Base-by-base conservation (phyloP, 2,329 filamentous ascomycete species). In the Colletotrichum destructivum region DNA sequence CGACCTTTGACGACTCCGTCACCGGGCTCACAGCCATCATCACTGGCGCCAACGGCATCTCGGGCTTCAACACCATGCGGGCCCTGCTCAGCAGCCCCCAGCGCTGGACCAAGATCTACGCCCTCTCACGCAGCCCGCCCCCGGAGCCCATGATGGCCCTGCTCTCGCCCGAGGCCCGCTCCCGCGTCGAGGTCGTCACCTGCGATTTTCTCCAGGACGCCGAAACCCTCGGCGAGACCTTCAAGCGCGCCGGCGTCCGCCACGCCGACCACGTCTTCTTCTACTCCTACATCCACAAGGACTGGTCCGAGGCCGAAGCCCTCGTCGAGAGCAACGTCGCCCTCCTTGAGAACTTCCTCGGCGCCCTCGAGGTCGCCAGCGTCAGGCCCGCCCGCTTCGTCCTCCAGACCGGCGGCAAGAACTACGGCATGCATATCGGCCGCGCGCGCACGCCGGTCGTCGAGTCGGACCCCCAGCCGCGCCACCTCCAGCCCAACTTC, bases 391-490 rank as follows among this genome's bases (percentile, higher is more conserved):
- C 44, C 35, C 49, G 60, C 40, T 65, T 60, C 42, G 42, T 73
- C 16, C 66, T 66, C 1, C 70, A 72, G 51, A 73, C 66, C 8
- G 66, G 70, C 18, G 70, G 66, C 66, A 70, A 73, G n/a, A 63
- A 66, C 51, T 62, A 70, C 26, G 67, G 62, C 3, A 40, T 66
- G n/a, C 62, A 73, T 15, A 69, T 66, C 12, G 66, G 66, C 0
- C 61, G 66, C 11, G 62, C 52, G 47, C 66, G 55, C 1, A 62
- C 62, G 1, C 66, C 70, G 0, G n/a, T 44, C 0, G 1, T 60
- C 12, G 70, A 73, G 66, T 69, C 60, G 11, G 66, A 73, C 46
- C 59, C 66, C 0, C 66, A 69, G 42, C 61, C 66, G 2, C 40
- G 66, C 9, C 61, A 63, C 26, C 49, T 70, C 2, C 18, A 52